Conservation (phyloP, 2,329 filamentous ascomycete genomes). For the Botrytis paeoniae region DNA sequence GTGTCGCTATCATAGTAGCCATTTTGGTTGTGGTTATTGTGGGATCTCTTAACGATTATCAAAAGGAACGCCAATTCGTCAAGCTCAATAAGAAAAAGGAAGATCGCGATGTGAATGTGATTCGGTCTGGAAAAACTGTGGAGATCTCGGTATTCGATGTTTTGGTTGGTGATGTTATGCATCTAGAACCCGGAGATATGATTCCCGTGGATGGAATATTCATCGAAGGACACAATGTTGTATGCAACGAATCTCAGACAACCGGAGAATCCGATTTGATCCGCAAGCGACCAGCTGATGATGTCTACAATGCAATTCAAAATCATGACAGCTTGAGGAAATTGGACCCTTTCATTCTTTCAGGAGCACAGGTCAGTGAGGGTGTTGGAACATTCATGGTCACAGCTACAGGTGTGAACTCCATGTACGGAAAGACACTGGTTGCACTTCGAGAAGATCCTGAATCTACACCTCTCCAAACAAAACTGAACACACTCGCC, state of each 20-base stretch:
- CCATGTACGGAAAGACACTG: constrained; percentile 73
- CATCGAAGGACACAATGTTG: constrained; percentile 62
- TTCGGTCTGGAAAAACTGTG: constrained; percentile 69
- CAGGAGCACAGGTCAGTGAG: constrained; percentile 73
- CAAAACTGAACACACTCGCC: constrained; percentile 72
- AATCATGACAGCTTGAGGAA: constrained; percentile 59
- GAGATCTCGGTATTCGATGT: constrained; percentile 70
- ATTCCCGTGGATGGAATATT: constrained; percentile 71
- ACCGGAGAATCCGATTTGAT: constrained; percentile 74
- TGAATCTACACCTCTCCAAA: constrained; percentile 75
- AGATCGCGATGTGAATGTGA: constrained; percentile 68
- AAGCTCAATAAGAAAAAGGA: constrained; percentile 80
- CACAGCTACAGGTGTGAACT: constrained; percentile 70
- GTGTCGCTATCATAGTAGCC: constrained; percentile 73
- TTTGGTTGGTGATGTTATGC: constrained; percentile 70
- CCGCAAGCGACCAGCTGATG: constrained; percentile 62
- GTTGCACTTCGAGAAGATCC: constrained; percentile 75
- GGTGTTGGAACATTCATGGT: constrained; percentile 75
- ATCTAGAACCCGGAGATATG: constrained; percentile 70
- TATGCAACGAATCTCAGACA: constrained; percentile 71
- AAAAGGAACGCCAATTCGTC: constrained; percentile 77
- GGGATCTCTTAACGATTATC: constrained; percentile 77
- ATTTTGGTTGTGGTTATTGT: constrained; percentile 74
- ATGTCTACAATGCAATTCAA: constrained; percentile 62
- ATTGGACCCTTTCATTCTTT: constrained; percentile 77